Evolutionary conservation across 768 basidiomycete species (phyloP), one percentile per base, ranked within the genome.

Genomic region (Lyophyllum semitale): DNA sequence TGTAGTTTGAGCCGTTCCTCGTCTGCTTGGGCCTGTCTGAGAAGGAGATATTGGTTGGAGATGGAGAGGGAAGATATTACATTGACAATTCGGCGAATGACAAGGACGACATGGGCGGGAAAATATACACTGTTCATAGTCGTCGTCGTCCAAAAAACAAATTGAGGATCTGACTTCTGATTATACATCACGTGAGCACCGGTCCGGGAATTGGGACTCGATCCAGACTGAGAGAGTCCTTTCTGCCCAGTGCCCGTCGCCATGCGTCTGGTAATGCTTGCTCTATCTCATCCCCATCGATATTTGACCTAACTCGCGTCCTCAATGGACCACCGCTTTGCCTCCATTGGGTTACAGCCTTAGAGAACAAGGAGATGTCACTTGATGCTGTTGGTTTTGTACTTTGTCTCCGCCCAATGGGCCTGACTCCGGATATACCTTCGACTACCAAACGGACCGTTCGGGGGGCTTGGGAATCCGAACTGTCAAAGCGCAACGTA

Each of bases 41-140:
- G 73, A 27, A 73, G 60, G 37, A 84, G 63, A 65, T 84, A 88
- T 25, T 88, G 84, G 63, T 81, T 82, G 3, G 89, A 84, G 25
- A 91, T 80, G 0, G 88, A 87, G n/a, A 89, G 69, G 0, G 85
- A 76, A 0, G 88, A 88, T 40, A 91, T 77, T 35, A 80, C 82
- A 59, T 89, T 87, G 55, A 84, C 80, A 30, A 91, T 72, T 55
- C 89, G 76, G 58, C 81, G 87, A 51, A 91, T 73, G 32, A 91
- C 69, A 37, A 80, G 69, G 53, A 79, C 77, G 63, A 91, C 81
- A 53, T 83, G 83, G 41, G 78, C 73, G 32, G 89, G 84, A 60
- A 89, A 72, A 60, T 73, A 76, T 37, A 79, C 66, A 54, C 69
- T 74, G 68, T 68, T 77, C 76, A 78, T 78, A 22, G 55, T 60